Base-by-base conservation (phyloP, 805 yeast species). In the Pichia cabralensis region DNA sequence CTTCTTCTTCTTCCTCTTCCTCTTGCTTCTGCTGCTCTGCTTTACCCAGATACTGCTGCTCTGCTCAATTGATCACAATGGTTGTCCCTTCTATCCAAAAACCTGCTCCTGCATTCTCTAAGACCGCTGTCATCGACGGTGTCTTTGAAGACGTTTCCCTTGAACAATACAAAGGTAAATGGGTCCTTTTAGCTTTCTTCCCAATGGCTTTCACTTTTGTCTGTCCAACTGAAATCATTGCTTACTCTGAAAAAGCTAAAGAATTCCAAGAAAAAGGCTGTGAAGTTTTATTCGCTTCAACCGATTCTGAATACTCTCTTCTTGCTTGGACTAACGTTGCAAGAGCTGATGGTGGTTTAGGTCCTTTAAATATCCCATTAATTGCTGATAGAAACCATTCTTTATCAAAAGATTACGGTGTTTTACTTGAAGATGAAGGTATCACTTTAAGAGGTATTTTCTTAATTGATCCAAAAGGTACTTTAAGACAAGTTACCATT, bases 181-280 rank as follows among this genome's bases (percentile, higher is more conserved):
- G 96, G 95, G 96, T 92, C 50, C 67, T 92, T 47, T 74, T 92
- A 56, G 97, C 94, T 45, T 92, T 92, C 71, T 80, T 92, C 62
- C 99, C 98, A 65, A 71, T 89, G 75, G 98, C 98, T 34, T 92
- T 92, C 88, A 92, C 99, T 42, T 92, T 92, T 53, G 97, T 92
- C 46, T 92, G 98, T 71, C 98, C 99, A 65, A 92, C 98, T 50
- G 97, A 92, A 74, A 88, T 92, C 71, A 79, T 92, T 65, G 97
- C 97, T 52, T 92, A 86, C 80, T 83, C 96, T 45, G 95, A 89
- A 53, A 96, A 96, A 51, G 82, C 76, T 53, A 76, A 78, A 71
- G 78, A 80, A 73, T 92, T 92, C 68, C 63, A 80, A 52, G 94
- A 74, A 49, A 80, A 84, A 61, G 89, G 78, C 56, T 76, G 85